phyloP scores from a whole-genome alignment of 2,329 filamentous ascomycete species.

The Clonostachys rhizophaga region DNA sequence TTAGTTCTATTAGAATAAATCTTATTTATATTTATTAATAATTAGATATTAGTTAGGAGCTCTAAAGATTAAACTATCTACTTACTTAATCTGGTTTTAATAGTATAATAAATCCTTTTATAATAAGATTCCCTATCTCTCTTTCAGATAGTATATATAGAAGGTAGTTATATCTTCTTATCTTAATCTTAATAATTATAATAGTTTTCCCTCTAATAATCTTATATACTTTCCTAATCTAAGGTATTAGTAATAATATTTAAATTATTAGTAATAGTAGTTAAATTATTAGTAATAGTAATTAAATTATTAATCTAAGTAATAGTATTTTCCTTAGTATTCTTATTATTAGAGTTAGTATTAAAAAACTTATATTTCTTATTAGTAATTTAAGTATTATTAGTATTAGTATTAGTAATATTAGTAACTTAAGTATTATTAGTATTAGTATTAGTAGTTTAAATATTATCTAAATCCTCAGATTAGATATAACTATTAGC shows the following conservation, averaged over 20 bases:
- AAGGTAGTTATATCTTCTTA: not conserved
- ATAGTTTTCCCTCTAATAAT: not conserved
- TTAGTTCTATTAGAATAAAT: not conserved
- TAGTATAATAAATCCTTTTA: not conserved
- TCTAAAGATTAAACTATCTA: not conserved
- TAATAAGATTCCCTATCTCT: not conserved
- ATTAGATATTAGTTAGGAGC: not conserved
- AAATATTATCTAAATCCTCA: too few species aligned
- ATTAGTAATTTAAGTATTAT: too few species aligned
- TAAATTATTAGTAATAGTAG: not conserved
- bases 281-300: not conserved
- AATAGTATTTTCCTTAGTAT: too few species aligned
- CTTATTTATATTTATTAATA: conserved; percentile 6
- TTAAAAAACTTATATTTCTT: too few species aligned
- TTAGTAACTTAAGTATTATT: too few species aligned
- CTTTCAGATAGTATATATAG: not conserved
- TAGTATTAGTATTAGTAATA: too few species aligned
- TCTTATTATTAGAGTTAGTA: too few species aligned
- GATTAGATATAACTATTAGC: too few species aligned
- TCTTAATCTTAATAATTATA: not conserved
- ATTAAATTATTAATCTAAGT: not conserved
- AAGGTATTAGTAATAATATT: not conserved
- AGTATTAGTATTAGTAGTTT: too few species aligned
- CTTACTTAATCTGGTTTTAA: not conserved
- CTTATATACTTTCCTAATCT: not conserved